phyloP scores from a whole-genome alignment of 164 flowering plant species.

The Macadamia tetraphylla region DNA sequence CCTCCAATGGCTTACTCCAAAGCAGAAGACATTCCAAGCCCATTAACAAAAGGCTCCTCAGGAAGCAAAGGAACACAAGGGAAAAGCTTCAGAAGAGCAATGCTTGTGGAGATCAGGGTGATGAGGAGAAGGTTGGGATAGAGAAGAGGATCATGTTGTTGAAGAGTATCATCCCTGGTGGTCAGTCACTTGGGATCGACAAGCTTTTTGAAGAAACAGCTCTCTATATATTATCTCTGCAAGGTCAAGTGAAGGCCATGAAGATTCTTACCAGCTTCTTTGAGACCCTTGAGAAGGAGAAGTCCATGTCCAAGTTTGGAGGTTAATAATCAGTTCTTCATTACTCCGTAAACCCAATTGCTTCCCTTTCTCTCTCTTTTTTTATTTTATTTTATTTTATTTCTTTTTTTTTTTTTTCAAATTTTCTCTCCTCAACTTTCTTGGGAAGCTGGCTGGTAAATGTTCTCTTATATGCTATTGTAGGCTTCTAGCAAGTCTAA shows the following conservation, averaged over 20 bases:
- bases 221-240: slow-evolving; percentile 46
- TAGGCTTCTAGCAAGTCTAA: too few species aligned
- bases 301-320: slow-evolving; percentile 32
- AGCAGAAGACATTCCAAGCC: background rate
- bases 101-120: background rate
- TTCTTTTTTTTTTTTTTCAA: background rate
- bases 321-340: slow-evolving; percentile 15
- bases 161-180: slow-evolving; percentile 58
- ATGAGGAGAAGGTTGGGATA: slow-evolving; percentile 35
- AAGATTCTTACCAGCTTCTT: slow-evolving; percentile 33
- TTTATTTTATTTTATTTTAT: background rate
- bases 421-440: background rate
- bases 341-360: background rate
- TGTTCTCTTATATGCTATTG: too few species aligned
- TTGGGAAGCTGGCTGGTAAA: background rate
- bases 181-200: slow-evolving; percentile 38
- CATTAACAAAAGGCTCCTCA: background rate
- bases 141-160: slow-evolving; percentile 45
- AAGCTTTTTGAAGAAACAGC: slow-evolving; percentile 55
- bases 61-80: background rate
- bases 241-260: slow-evolving; percentile 42
- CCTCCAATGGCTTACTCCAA: background rate
- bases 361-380: background rate
- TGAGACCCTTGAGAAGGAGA: slow-evolving; percentile 28
- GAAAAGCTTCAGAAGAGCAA: background rate